phyloP scores from a whole-genome alignment of 2,329 filamentous ascomycete genomes.

The Cladosporium halotolerans region DNA sequence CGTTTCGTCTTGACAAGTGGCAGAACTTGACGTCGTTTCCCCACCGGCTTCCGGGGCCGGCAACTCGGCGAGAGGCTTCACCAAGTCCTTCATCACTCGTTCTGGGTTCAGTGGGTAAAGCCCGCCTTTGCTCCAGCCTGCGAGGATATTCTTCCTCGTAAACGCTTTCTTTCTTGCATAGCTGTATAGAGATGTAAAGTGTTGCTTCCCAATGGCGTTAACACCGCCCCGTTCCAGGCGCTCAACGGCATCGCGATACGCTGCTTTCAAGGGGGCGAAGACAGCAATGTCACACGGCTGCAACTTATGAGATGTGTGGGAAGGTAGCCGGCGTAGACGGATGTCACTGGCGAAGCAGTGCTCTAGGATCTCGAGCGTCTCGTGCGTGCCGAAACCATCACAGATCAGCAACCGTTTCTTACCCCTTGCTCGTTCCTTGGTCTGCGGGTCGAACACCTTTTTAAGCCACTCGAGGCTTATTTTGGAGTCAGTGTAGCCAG shows the following conservation, averaged over 20 bases:
- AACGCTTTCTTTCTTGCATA: conserved; percentile 21
- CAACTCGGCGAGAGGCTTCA: conserved; percentile 11
- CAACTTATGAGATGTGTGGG: conserved; percentile 23
- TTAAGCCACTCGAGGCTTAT: conserved; percentile 33
- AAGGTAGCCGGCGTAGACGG: conserved; percentile 27
- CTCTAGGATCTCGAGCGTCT: conserved; percentile 28
- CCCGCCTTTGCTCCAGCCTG: conserved; percentile 21
- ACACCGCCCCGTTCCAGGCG: conserved; percentile 10
- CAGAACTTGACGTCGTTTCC: not conserved
- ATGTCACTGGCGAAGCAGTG: conserved; percentile 30
- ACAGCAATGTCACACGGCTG: conserved; percentile 25
- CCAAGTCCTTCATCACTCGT: conserved; percentile 27
- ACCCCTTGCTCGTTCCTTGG: conserved; percentile 25
- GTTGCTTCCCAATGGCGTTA: conserved; percentile 12
- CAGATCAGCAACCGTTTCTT: conserved; percentile 31
- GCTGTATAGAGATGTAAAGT: conserved; percentile 18
- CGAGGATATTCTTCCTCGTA: conserved; percentile 25
- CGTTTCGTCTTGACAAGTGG: conserved; percentile 14
- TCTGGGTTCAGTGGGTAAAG: conserved; percentile 28
- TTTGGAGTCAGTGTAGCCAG: conserved; percentile 25
- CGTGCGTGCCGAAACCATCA: conserved; percentile 32
- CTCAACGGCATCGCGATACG: conserved; percentile 15
- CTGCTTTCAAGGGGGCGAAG: conserved; percentile 11
- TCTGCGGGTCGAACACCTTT: conserved; percentile 32
- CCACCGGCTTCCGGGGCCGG: not conserved